These are phyloP conservation scores for Naganishia sp. DNA, from an alignment of 1,284 basidiomycete genomes.

Conservation along the genomic window DNA sequence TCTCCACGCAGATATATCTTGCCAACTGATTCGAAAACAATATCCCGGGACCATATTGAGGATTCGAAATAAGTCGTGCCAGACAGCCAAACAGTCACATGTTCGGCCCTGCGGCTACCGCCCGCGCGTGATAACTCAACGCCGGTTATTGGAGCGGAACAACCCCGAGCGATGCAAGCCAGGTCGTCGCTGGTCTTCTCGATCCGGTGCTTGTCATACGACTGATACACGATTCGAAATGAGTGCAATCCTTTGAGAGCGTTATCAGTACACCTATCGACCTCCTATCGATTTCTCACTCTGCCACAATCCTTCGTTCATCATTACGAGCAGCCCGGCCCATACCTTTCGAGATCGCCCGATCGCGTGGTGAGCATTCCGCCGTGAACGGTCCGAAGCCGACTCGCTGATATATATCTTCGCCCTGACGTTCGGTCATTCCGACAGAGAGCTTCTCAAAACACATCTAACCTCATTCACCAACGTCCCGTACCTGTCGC, in stretches of 20 bases:
- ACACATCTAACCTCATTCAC: neutral
- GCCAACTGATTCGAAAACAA: neutral
- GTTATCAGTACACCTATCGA: slow-evolving; percentile 1
- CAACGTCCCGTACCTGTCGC: too few species aligned
- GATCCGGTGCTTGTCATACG: neutral
- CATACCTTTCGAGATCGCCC: neutral
- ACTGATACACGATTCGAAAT: neutral
- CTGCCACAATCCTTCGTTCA: neutral
- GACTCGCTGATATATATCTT: slow-evolving; percentile 10
- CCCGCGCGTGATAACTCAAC: slow-evolving; percentile 9
- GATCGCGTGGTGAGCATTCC: slow-evolving; percentile 22
- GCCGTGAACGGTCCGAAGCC: slow-evolving; percentile 27
- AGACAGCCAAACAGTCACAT: slow-evolving; percentile 1
- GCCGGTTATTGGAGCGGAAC: slow-evolving; percentile 21
- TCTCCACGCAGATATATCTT: neutral
- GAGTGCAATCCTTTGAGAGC: slow-evolving; percentile 8
- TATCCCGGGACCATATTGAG: too few species aligned
- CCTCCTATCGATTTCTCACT: neutral
- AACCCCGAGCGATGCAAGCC: neutral
- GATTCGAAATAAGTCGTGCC: too few species aligned
- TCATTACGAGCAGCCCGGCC: neutral
- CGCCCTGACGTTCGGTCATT: neutral
- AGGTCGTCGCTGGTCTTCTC: neutral
- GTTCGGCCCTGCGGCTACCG: slow-evolving; percentile 25
- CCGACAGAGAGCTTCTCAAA: neutral